phyloP scores from a whole-genome alignment of 345 rosid genomes.

The Kandelia obovata region DNA sequence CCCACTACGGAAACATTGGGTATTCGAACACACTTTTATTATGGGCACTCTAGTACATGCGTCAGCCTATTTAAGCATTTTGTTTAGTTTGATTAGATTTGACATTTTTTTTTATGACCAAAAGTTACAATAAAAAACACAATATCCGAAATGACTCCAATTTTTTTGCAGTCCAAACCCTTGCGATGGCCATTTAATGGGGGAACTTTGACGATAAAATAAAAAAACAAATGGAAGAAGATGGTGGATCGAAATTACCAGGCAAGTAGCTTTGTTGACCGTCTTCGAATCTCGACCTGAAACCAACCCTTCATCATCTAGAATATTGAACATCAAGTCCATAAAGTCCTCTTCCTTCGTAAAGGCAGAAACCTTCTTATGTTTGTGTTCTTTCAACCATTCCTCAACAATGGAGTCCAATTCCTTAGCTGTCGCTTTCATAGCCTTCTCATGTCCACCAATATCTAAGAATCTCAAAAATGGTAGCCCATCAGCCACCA shows the following conservation, averaged over 20 bases:
- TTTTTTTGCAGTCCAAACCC: too few species aligned
- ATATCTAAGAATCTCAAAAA: conserved; percentile 18
- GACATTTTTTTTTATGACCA: too few species aligned
- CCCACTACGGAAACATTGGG: too few species aligned
- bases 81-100: too few species aligned
- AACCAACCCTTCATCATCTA: conserved; percentile 10
- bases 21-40: too few species aligned
- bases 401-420: not conserved
- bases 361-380: conserved; percentile 8
- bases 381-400: conserved; percentile 39
- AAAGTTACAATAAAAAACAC: too few species aligned
- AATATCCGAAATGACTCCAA: too few species aligned
- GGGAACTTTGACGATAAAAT: too few species aligned
- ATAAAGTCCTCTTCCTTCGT: conserved; percentile 22
- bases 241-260: conserved; percentile 8
- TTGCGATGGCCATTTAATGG: too few species aligned
- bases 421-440: conserved; percentile 22
- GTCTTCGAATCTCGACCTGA: conserved; percentile 17
- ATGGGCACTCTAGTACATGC: too few species aligned
- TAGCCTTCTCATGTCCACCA: conserved; percentile 28
- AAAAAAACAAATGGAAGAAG: not conserved
- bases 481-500: conserved; percentile 23
- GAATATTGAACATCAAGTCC: conserved; percentile 24
- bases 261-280: conserved; percentile 28
- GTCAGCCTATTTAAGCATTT: too few species aligned